A percentile compares a stretch with the other conserved stretches of the same genome.
Evolutionary conservation across 164 flowering plant genomes (phyloP).

Genomic region (Dillenia suffruticosa): DNA sequence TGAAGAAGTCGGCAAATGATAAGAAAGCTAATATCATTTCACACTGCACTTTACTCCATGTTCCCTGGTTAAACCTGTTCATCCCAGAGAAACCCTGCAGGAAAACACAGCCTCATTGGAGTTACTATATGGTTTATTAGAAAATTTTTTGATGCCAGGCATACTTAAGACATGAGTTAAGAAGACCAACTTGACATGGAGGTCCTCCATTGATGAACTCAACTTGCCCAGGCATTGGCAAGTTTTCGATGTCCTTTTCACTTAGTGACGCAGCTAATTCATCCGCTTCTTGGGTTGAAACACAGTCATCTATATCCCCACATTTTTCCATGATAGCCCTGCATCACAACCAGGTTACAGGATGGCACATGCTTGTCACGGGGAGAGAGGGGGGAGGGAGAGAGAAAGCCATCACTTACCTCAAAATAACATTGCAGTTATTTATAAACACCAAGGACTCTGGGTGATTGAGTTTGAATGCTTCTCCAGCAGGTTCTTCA

Average conservation of each 20-base stretch:
- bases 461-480: constrained; percentile 82
- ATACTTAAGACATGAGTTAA: constrained; percentile 14
- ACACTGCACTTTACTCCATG: constrained; percentile 97
- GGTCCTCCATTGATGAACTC: constrained; percentile 98
- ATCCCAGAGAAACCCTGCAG: constrained; percentile 96
- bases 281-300: constrained; percentile 72
- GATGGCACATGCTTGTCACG: not conserved
- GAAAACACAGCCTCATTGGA: not conserved
- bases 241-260: constrained; percentile 44
- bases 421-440: constrained; percentile 90
- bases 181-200: constrained; percentile 59
- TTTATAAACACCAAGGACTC: constrained; percentile 55
- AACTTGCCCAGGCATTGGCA: constrained; percentile 92
- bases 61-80: constrained; percentile 86
- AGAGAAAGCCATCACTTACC: constrained; percentile 28
- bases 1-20: constrained; percentile 86
- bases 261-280: constrained; percentile 53
- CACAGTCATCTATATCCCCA: constrained; percentile 81
- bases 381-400: not conserved
- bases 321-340: constrained; percentile 76
- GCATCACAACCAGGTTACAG: constrained; percentile 13
- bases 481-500: constrained; percentile 91
- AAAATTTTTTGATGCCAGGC: not conserved
- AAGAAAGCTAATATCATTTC: constrained; percentile 95
- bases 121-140: not conserved